phyloP scores from a whole-genome alignment of 257 asterid species.

The Leonotis leonurus region DNA sequence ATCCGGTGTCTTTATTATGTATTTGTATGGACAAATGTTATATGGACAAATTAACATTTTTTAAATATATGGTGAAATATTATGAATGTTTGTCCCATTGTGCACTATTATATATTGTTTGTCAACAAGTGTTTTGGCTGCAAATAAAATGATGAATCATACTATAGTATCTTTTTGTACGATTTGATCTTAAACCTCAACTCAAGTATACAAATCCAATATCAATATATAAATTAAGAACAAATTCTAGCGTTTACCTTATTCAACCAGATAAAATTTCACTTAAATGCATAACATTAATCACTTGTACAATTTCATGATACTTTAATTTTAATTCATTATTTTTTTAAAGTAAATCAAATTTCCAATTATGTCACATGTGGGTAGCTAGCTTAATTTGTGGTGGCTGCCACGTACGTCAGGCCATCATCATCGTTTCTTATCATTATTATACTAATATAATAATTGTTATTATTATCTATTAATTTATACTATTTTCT shows the following conservation, averaged over 20 bases:
- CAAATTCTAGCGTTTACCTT: neutral
- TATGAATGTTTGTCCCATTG: too few species aligned
- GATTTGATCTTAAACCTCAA: neutral
- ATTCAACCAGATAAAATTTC: neutral
- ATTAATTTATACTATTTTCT: too few species aligned
- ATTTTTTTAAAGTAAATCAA: neutral
- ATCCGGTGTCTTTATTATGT: too few species aligned
- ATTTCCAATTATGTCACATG: neutral
- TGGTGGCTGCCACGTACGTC: slow-evolving; percentile 21
- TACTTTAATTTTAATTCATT: neutral
- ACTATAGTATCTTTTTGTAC: neutral
- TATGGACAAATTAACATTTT: too few species aligned
- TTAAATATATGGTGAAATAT: too few species aligned
- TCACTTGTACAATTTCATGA: neutral
- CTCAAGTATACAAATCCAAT: too few species aligned
- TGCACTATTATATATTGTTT: too few species aligned
- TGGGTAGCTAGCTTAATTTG: neutral
- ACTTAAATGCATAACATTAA: too few species aligned
- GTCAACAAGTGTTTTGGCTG: neutral
- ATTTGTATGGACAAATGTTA: too few species aligned
- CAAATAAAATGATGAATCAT: neutral
- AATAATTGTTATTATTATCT: too few species aligned
- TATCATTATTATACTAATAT: neutral
- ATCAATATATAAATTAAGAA: too few species aligned
- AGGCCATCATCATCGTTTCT: neutral